Percentiles rank a stretch among this genome's conserved stretches.
Evolutionary conservation across 495 filamentous ascomycete genomes (phyloP).

Genomic region (Podospora appendiculata): DNA sequence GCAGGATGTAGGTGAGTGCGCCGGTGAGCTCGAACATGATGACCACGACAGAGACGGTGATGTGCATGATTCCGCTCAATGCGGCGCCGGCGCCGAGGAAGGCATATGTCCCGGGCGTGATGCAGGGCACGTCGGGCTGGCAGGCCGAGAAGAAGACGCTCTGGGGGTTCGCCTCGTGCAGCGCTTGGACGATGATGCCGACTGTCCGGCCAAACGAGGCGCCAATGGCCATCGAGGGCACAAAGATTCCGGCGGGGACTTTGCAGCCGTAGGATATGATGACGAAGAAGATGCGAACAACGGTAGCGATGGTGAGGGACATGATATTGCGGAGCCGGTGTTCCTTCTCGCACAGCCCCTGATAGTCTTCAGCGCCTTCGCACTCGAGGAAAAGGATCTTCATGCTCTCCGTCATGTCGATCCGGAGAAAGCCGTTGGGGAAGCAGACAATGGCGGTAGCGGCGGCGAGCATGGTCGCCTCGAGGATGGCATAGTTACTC

Average conservation of each 20-base stretch:
- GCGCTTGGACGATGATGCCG: slow-evolving; percentile 86
- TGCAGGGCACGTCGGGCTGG: slow-evolving; percentile 87
- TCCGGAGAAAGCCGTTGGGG: slow-evolving; percentile 89
- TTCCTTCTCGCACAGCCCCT: slow-evolving; percentile 76
- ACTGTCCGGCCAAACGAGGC: slow-evolving; percentile 89
- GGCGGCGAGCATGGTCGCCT: slow-evolving; percentile 75
- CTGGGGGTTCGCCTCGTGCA: slow-evolving; percentile 75
- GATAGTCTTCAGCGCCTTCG: slow-evolving; percentile 85
- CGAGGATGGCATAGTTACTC: slow-evolving; percentile 74
- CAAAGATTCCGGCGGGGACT: slow-evolving; percentile 94
- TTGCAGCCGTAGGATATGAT: slow-evolving; percentile 98
- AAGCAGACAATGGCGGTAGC: slow-evolving; percentile 88
- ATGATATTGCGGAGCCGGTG: slow-evolving; percentile 74
- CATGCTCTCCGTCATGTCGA: slow-evolving; percentile 99
- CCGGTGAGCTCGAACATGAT: slow-evolving; percentile 98
- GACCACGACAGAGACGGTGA: slow-evolving; percentile 91
- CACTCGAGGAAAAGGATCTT: slow-evolving; percentile 95
- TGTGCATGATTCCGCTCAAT: slow-evolving; percentile 96
- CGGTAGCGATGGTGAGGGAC: slow-evolving; percentile 71
- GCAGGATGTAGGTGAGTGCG: slow-evolving; percentile 89
- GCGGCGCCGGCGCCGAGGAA: slow-evolving; percentile 92
- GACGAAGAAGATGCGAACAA: slow-evolving; percentile 75
- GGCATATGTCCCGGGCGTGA: slow-evolving; percentile 93
- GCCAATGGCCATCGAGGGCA: slow-evolving; percentile 95
- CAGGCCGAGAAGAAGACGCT: slow-evolving; percentile 83